Base-by-base conservation (phyloP, 805 yeast species). In the Candida gorgasii region DNA sequence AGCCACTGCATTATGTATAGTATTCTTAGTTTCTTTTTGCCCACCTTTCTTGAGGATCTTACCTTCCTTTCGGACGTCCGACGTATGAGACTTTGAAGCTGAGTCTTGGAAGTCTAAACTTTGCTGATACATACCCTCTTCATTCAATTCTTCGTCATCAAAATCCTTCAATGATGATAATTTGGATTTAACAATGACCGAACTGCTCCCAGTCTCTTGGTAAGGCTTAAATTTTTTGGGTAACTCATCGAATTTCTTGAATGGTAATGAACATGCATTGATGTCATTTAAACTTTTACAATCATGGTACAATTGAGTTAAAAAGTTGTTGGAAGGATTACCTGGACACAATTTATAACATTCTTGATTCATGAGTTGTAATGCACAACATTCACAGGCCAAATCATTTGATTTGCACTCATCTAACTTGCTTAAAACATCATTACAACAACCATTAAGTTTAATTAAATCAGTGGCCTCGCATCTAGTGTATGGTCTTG, bases 381-480 rank as follows among this genome's bases (percentile, higher is more conserved):
- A 61, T 8, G 81, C 80, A 56, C 80, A 75, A 48, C 82, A 76
- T 47, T 75, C 80, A 56, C 81, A 77, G 1, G 79, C 79, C 48
- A 74, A 59, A 57, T 76, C 81, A 51, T 73, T 73, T 4, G 79
- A 72, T 48, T 73, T 71, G 51, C 82, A 77, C 42, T 66, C 74
- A 49, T 75, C 78, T 45, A 76, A 61, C 46, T 62, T 72, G 22
- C 62, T 51, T 31, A 76, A 58, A 11, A 76, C 72, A 42, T 71
- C 76, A 50, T 68, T 72, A 24, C 78, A 73, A 54, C 81, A 77
- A 14, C 49, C 46, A 2, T 73, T 62, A 23, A 75, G 57, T 30
- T 64, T 65, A 35, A 67, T 63, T 27, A 73, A 52, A 46, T 75
- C 79, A 36, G 68, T 61, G 15, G 75, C 63, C 28, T 61, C 71